Evolutionary conservation across 352 stramenopile genomes (phyloP), one percentile per base, ranked within the genome.

Genomic region (Elongisporangium senticosum): DNA sequence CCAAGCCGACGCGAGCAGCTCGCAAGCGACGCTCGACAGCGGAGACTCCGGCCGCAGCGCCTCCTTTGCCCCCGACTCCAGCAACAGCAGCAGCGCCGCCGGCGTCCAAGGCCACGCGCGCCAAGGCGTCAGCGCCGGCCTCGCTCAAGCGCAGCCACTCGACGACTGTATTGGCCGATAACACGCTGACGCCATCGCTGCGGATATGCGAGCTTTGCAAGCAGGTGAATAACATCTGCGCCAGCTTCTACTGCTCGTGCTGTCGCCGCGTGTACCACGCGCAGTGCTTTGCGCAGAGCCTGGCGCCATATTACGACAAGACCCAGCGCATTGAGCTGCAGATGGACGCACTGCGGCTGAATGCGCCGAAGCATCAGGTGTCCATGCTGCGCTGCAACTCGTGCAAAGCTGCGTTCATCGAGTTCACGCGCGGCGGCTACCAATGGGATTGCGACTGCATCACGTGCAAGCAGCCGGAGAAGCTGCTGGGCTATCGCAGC

Each of bases 141-240:
- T 43, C 33, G 1, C 33, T 43, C 33, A 43, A 43, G 13, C 33
- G 33, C 33, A 43, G 13, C 11, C 33, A 43, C 33, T 43, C 33
- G 33, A 10, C 33, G 10, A 10, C 11, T 43, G 33, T 10, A 17
- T 17, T 17, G 11, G 33, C 33, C 13, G 33, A 43, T 51, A 70
- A 20, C 6, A 33, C n/a, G 40, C 49, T 0, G 23, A 11, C 8
- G 59, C 57, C 0, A 52, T 28, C 8, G 23, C 47, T 15, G 33
- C 72, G 75, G 3, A 15, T 13, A 28, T 85, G 75, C n/a, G 73
- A 81, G 19, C 83, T 81, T 39, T 86, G 75, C 59, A 69, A 58
- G 15, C 69, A 69, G 28, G 24, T 52, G 7, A 54, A 58, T 6
- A 72, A 79, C 26, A 57, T 77, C 43, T 77, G 71, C 53, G 59